phyloP scores from a whole-genome alignment of 2,329 filamentous ascomycete species.

The Tympanopsis confertula region DNA sequence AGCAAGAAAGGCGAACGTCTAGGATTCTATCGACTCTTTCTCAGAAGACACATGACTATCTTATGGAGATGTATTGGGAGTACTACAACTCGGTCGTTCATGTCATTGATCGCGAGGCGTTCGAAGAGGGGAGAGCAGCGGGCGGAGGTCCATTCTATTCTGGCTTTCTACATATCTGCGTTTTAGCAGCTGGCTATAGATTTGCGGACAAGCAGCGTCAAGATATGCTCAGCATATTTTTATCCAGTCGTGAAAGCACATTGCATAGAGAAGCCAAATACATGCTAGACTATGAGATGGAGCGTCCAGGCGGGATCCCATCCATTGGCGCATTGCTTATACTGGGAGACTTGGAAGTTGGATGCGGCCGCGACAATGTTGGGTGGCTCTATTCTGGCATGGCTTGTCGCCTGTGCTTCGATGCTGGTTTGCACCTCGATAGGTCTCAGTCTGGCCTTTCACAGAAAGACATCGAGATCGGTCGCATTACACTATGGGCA shows the following conservation, averaged over 20 bases:
- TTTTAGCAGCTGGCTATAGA: conserved; percentile 38
- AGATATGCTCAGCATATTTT: conserved; percentile 32
- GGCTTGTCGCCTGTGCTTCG: conserved; percentile 31
- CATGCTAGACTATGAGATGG: conserved; percentile 39
- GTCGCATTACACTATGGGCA: conserved; percentile 37
- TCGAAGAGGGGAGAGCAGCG: conserved; percentile 31
- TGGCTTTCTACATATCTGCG: conserved; percentile 35
- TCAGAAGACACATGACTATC: conserved; percentile 34
- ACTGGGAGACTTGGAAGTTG: conserved; percentile 39
- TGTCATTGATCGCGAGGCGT: conserved; percentile 34
- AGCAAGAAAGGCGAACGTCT: conserved; percentile 32
- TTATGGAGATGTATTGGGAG: conserved; percentile 37
- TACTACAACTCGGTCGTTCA: conserved; percentile 36
- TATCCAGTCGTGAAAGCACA: conserved; percentile 35
- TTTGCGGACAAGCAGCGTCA: conserved; percentile 33
- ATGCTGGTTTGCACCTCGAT: conserved; percentile 35
- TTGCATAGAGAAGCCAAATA: conserved; percentile 40
- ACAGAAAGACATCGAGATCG: conserved; percentile 31
- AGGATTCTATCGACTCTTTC: conserved; percentile 32
- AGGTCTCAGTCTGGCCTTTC: conserved; percentile 25
- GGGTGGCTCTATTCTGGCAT: conserved; percentile 42
- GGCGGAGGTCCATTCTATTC: conserved; percentile 36
- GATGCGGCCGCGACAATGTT: conserved; percentile 37
- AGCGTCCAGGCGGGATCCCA: conserved; percentile 36
- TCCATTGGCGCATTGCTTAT: conserved; percentile 38